Conservation (phyloP, 2,329 filamentous ascomycete species). For the Teratosphaeria epicoccoides region DNA sequence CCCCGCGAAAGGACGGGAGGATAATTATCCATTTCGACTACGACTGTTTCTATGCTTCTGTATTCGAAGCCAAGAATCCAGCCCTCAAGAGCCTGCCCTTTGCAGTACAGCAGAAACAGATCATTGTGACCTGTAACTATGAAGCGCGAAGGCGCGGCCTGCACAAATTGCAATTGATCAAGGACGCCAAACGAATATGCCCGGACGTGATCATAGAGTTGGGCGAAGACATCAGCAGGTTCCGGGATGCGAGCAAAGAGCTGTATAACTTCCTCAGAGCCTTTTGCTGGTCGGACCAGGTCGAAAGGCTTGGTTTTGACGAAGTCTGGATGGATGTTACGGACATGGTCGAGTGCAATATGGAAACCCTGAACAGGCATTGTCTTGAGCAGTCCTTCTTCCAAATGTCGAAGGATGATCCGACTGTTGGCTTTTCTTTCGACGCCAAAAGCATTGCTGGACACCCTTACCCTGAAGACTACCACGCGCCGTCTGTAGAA, state of each 20-base stretch:
- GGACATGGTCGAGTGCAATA: slow-evolving; percentile 75
- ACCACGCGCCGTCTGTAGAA: background rate
- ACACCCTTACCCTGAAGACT: slow-evolving; percentile 42
- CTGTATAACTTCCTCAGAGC: slow-evolving; percentile 62
- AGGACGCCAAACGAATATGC: slow-evolving; percentile 67
- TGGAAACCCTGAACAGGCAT: slow-evolving; percentile 56
- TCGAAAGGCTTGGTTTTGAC: slow-evolving; percentile 80
- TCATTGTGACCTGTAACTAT: slow-evolving; percentile 88
- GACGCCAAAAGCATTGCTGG: slow-evolving; percentile 61
- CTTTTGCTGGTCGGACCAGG: slow-evolving; percentile 66
- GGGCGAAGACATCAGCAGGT: slow-evolving; percentile 75
- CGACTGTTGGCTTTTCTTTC: slow-evolving; percentile 69
- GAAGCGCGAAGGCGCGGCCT: slow-evolving; percentile 62
- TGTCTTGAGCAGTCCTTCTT: slow-evolving; percentile 65
- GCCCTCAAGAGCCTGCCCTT: slow-evolving; percentile 61
- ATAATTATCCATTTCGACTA: slow-evolving; percentile 78
- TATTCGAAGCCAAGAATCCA: slow-evolving; percentile 73
- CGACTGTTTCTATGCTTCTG: slow-evolving; percentile 91
- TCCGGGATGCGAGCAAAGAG: slow-evolving; percentile 75
- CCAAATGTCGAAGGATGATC: slow-evolving; percentile 59
- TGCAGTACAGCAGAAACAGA: slow-evolving; percentile 86
- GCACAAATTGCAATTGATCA: slow-evolving; percentile 74
- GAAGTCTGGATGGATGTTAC: slow-evolving; percentile 79
- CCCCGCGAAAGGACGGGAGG: slow-evolving; percentile 47
- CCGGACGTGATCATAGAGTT: slow-evolving; percentile 77